Conservation (phyloP, 2,329 filamentous ascomycete genomes). For the Thermothelomyces thermophilus region DNA sequence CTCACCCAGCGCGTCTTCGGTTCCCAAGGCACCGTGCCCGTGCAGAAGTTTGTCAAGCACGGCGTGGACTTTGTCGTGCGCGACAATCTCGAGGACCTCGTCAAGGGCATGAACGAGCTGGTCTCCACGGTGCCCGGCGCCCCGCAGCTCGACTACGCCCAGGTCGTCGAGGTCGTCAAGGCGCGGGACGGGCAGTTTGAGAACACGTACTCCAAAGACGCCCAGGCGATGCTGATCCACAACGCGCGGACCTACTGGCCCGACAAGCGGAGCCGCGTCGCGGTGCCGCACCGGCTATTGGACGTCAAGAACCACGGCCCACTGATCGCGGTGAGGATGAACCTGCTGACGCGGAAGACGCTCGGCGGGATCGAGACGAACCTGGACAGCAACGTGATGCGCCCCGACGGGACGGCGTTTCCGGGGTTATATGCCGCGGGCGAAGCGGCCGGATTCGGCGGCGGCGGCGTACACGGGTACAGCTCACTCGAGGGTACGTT, state of each 20-base stretch:
- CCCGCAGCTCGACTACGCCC: constrained; percentile 39
- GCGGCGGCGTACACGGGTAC: constrained; percentile 57
- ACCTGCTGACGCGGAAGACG: constrained; percentile 55
- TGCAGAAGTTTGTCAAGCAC: constrained; percentile 53
- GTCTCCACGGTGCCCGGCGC: constrained; percentile 39
- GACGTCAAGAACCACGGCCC: constrained; percentile 49
- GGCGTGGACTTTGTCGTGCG: constrained; percentile 54
- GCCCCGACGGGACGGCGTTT: constrained; percentile 41
- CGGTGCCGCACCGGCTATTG: constrained; percentile 46
- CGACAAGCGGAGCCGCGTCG: constrained; percentile 45
- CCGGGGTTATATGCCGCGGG: constrained; percentile 53
- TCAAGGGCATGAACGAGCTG: constrained; percentile 53
- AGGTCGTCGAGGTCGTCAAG: constrained; percentile 43
- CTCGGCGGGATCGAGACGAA: constrained; percentile 56
- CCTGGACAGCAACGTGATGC: constrained; percentile 49
- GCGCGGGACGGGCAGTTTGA: constrained; percentile 49
- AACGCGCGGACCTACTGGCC: constrained; percentile 52
- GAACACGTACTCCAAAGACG: constrained; percentile 53
- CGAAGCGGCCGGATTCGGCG: constrained; percentile 55
- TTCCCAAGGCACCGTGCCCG: constrained; percentile 45
- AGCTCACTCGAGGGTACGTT: constrained; percentile 57
- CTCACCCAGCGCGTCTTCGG: constrained; percentile 45
- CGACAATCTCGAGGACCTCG: constrained; percentile 49
- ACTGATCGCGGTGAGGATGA: constrained; percentile 54
- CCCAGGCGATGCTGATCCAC: constrained; percentile 55